A percentile compares a stretch with the other conserved stretches of the same genome.
These are phyloP conservation scores for Candida pseudocylindracea DNA, from an alignment of 1,139 yeast species.

Conservation along the genomic window DNA sequence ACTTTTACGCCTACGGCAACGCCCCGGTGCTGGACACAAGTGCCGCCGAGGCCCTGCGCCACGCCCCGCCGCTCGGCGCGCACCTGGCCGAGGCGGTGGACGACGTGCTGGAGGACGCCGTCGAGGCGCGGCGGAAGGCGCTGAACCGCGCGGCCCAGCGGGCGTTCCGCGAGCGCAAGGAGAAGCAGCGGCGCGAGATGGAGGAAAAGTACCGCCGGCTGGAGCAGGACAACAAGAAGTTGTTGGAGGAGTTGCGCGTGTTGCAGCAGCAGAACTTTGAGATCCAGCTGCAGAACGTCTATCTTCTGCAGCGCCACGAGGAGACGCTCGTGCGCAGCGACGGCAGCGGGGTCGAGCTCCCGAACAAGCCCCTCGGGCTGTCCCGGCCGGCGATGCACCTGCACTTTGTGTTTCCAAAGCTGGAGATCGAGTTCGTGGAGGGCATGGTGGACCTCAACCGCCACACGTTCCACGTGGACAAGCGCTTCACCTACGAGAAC, in stretches of 20 bases:
- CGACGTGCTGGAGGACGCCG: too few species aligned
- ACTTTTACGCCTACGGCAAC: too few species aligned
- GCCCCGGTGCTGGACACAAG: too few species aligned
- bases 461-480: constrained; percentile 6
- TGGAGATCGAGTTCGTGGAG: constrained; percentile 13
- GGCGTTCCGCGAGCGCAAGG: constrained; percentile 75
- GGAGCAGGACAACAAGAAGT: constrained; percentile 31
- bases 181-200: constrained; percentile 45
- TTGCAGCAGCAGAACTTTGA: constrained; percentile 18
- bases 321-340: constrained; percentile 21
- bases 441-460: constrained; percentile 8
- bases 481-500: constrained; percentile 8
- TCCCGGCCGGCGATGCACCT: not conserved
- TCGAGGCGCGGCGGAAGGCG: constrained; percentile 18
- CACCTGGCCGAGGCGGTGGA: too few species aligned
- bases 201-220: constrained; percentile 35
- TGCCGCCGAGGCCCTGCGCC: too few species aligned
- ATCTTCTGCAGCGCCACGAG: constrained; percentile 31
- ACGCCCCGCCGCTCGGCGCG: too few species aligned
- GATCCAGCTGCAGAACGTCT: constrained; percentile 19
- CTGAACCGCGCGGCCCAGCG: constrained; percentile 82
- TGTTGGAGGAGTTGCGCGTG: constrained; percentile 30
- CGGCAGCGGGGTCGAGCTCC: not conserved
- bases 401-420: constrained; percentile 14
- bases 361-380: too few species aligned